A percentile compares a stretch with the other conserved stretches of the same genome.
phyloP scores from a whole-genome alignment of 1,284 basidiomycete species.

The Exobasidium rhododendri region DNA sequence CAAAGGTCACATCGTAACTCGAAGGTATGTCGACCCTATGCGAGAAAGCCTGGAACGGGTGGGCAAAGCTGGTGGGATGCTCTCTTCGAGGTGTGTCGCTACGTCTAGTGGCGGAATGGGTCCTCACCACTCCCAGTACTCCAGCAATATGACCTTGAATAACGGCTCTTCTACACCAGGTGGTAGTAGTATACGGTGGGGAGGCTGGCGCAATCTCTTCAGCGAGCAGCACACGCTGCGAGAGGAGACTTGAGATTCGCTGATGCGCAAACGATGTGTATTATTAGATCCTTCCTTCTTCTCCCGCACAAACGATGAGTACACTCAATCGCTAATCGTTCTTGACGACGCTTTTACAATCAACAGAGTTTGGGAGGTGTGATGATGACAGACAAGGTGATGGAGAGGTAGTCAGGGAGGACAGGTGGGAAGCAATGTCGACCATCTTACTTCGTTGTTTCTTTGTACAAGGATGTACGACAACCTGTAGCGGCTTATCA shows the following conservation, averaged over 20 bases:
- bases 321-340: no score
- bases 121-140: not conserved
- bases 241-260: constrained; percentile 31
- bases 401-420: no score
- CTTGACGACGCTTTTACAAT: no score
- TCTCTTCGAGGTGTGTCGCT: constrained; percentile 9
- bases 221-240: constrained; percentile 25
- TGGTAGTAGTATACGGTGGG: not conserved
- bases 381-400: no score
- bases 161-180: constrained; percentile 18
- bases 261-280: no score
- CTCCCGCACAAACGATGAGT: no score
- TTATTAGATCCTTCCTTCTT: no score
- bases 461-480: no score
- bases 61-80: constrained; percentile 28
- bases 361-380: no score
- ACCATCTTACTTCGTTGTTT: no score
- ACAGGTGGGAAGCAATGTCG: no score
- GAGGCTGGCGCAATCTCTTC: constrained; percentile 12
- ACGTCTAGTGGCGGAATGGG: not conserved
- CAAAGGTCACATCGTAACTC: constrained; percentile 46
- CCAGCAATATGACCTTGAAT: not conserved
- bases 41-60: constrained; percentile 40
- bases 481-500: no score
- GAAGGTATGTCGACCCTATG: constrained; percentile 50